These are phyloP conservation scores for Pseudocohnilembus persalinus DNA, from an alignment of 169 alveolate genomes.

Conservation along the genomic window DNA sequence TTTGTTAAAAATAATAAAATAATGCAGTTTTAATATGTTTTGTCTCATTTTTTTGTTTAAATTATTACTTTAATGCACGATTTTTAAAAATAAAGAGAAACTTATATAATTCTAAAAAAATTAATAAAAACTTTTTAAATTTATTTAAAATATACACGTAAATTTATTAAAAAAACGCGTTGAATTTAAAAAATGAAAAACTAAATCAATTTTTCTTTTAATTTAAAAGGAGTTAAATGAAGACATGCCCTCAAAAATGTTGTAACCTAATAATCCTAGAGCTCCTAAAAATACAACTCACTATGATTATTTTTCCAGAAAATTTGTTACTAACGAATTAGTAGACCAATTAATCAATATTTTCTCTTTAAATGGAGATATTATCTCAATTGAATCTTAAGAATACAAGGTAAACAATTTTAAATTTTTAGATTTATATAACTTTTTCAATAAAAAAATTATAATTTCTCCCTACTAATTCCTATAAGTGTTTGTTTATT, in stretches of 20 bases:
- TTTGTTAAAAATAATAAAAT: too few species aligned
- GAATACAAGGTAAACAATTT: slow-evolving; percentile 21
- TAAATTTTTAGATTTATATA: too few species aligned
- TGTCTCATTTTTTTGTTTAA: too few species aligned
- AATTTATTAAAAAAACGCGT: too few species aligned
- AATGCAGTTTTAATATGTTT: too few species aligned
- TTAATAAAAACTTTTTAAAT: background rate
- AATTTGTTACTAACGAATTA: slow-evolving; percentile 79
- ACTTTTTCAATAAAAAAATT: too few species aligned
- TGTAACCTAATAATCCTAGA: slow-evolving; percentile 81
- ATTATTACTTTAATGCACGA: too few species aligned
- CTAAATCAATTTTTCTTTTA: slow-evolving; percentile 42
- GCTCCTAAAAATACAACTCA: slow-evolving; percentile 87
- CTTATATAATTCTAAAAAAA: background rate
- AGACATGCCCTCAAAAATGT: slow-evolving; percentile 74
- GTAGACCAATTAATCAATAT: slow-evolving; percentile 84
- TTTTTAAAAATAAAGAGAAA: too few species aligned
- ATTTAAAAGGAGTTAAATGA: slow-evolving; percentile 68
- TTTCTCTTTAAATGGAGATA: slow-evolving; percentile 75
- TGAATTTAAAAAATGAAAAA: too few species aligned
- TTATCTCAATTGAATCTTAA: slow-evolving; percentile 30
- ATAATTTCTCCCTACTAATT: too few species aligned
- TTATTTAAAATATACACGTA: slow-evolving; percentile 16
- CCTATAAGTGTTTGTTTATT: too few species aligned
- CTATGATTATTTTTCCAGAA: slow-evolving; percentile 74